A percentile compares a stretch with the other conserved stretches of the same genome.
Conservation (phyloP, 768 basidiomycete genomes). For the Termitomyces sp. region DNA sequence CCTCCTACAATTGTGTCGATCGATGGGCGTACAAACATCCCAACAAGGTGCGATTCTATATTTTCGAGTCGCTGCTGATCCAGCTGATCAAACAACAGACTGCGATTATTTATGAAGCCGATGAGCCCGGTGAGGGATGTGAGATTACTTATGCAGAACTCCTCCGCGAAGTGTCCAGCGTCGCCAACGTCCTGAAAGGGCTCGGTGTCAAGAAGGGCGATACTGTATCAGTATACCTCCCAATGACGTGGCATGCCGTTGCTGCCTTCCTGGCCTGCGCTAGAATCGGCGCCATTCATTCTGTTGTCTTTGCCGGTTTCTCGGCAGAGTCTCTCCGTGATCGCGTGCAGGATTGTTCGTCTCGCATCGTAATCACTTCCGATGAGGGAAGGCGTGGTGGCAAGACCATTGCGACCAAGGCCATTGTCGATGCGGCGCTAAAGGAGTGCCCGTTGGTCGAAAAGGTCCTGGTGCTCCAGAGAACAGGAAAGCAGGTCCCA, state of each 20-base stretch:
- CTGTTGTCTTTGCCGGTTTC: constrained; percentile 97
- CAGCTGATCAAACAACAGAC: constrained; percentile 36
- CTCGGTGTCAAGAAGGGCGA: constrained; percentile 95
- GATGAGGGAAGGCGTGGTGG: constrained; percentile 95
- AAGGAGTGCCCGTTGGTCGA: constrained; percentile 81
- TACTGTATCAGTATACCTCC: constrained; percentile 87
- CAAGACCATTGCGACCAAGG: constrained; percentile 91
- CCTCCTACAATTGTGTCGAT: constrained; percentile 96
- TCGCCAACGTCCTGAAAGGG: constrained; percentile 89
- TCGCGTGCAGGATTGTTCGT: constrained; percentile 84
- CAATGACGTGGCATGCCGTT: constrained; percentile 94
- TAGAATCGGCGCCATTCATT: constrained; percentile 93
- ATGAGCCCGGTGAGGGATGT: constrained; percentile 80
- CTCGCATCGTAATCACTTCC: constrained; percentile 88
- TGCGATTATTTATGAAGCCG: constrained; percentile 98
- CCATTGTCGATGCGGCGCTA: constrained; percentile 88
- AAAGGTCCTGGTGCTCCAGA: constrained; percentile 83
- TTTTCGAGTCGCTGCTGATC: not conserved
- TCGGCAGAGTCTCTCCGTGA: constrained; percentile 92
- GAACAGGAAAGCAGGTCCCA: constrained; percentile 79
- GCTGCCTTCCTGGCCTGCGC: constrained; percentile 98
- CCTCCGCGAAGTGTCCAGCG: constrained; percentile 78
- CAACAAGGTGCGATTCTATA: constrained; percentile 45
- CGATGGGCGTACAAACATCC: constrained; percentile 92
- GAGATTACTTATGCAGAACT: constrained; percentile 81